phyloP scores from a whole-genome alignment of 1,284 basidiomycete genomes.

The Schizophyllum amplum region DNA sequence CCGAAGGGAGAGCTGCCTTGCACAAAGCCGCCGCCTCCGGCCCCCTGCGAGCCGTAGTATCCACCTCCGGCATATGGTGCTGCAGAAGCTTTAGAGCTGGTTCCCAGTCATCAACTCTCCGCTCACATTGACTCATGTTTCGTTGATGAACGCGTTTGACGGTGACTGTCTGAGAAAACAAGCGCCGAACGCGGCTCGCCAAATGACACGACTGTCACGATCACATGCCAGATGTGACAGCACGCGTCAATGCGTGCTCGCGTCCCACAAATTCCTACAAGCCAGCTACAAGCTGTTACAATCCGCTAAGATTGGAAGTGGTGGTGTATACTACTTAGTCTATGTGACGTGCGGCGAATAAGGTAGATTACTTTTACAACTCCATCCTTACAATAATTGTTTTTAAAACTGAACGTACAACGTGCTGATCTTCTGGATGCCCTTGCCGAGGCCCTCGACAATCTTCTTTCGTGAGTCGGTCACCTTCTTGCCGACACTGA shows the following conservation, averaged over 20 bases:
- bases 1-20: neutral
- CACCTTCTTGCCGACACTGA: constrained; percentile 53
- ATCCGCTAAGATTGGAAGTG: neutral
- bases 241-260: neutral
- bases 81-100: neutral
- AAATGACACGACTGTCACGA: neutral
- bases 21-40: neutral
- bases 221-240: neutral
- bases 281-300: neutral
- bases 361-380: constrained; percentile 11
- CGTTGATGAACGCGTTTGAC: neutral
- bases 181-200: neutral
- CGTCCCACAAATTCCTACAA: too few species aligned
- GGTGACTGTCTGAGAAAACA: neutral
- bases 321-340: neutral
- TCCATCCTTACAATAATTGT: neutral
- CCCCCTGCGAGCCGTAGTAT: neutral
- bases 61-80: neutral
- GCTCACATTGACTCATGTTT: neutral
- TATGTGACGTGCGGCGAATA: constrained; percentile 3
- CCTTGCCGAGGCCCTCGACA: constrained; percentile 64
- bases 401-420: constrained; percentile 24
- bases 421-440: constrained; percentile 45
- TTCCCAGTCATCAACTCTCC: neutral
- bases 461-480: constrained; percentile 63